A percentile compares a stretch with the other conserved stretches of the same genome.
Conservation (phyloP, 192 early-diverging fungal species). For the Coemansia sp. region DNA sequence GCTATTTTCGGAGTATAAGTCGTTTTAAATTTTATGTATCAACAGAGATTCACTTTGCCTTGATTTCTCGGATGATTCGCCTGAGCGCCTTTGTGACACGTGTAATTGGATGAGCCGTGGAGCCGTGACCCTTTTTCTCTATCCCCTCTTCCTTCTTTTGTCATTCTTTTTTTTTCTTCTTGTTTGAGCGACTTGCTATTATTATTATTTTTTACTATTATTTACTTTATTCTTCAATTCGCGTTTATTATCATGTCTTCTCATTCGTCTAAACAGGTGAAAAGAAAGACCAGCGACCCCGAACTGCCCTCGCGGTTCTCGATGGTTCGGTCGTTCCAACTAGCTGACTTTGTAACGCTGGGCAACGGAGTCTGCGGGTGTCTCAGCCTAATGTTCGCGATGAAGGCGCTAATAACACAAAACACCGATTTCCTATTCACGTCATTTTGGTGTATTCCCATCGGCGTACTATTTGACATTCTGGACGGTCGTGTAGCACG, state of each 20-base stretch:
- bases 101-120: neutral
- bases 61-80: constrained; percentile 1
- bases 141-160: neutral
- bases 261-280: constrained; percentile 15
- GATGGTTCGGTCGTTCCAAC: constrained; percentile 65
- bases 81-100: constrained; percentile 6
- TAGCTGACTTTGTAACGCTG: constrained; percentile 86
- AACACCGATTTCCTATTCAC: constrained; percentile 63
- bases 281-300: constrained; percentile 46
- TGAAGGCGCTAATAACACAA: constrained; percentile 69
- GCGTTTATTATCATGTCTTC: neutral
- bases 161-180: constrained; percentile 6
- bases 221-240: neutral
- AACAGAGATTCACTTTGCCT: neutral
- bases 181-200: neutral
- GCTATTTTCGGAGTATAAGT: constrained; percentile 42
- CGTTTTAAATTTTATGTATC: neutral
- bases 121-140: neutral
- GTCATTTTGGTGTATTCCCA: constrained; percentile 67
- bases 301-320: constrained; percentile 52
- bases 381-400: constrained; percentile 68
- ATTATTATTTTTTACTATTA: neutral
- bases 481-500: constrained; percentile 81
- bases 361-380: constrained; percentile 81
- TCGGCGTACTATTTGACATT: constrained; percentile 71